Evolutionary conservation across 306 rosid genomes (phyloP).

Genomic region (Cicer chorassanicum): DNA sequence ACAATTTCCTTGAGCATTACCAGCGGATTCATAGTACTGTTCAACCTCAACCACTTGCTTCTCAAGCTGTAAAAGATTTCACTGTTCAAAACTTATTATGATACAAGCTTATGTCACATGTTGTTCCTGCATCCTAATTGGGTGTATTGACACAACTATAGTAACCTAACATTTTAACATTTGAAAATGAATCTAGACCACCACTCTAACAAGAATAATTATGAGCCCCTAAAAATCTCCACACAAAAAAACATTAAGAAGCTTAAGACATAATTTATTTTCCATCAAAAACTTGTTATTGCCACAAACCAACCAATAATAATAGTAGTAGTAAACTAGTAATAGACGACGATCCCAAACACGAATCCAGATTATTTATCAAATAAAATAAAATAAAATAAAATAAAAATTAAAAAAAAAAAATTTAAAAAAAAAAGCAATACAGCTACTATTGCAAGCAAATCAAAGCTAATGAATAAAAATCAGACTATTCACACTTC

Average conservation of each 20-base stretch:
- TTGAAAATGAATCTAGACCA: neutral
- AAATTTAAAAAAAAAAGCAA: neutral
- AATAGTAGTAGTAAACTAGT: neutral
- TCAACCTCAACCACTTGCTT: slow-evolving; percentile 64
- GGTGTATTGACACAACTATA: neutral
- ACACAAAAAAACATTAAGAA: neutral
- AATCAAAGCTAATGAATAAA: slow-evolving; percentile 8
- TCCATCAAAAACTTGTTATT: neutral
- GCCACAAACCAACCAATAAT: neutral
- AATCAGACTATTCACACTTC: neutral
- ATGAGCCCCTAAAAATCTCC: neutral
- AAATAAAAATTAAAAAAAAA: too few relatives aligned
- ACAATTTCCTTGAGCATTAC: slow-evolving; percentile 49
- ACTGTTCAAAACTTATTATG: slow-evolving; percentile 25
- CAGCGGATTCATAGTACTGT: slow-evolving; percentile 47
- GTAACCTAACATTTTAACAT: slow-evolving; percentile 13
- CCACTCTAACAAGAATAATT: slow-evolving; percentile 15
- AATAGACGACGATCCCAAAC: neutral
- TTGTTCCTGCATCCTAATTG: neutral
- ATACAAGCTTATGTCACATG: neutral
- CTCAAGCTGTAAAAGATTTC: slow-evolving; percentile 59
- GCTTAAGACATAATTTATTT: slow-evolving; percentile 14
- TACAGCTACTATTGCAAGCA: neutral
- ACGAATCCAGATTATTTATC: neutral
- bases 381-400: too few relatives aligned